Conservation (phyloP, 163 green algal genomes). For the Smithsoniella earleae region DNA sequence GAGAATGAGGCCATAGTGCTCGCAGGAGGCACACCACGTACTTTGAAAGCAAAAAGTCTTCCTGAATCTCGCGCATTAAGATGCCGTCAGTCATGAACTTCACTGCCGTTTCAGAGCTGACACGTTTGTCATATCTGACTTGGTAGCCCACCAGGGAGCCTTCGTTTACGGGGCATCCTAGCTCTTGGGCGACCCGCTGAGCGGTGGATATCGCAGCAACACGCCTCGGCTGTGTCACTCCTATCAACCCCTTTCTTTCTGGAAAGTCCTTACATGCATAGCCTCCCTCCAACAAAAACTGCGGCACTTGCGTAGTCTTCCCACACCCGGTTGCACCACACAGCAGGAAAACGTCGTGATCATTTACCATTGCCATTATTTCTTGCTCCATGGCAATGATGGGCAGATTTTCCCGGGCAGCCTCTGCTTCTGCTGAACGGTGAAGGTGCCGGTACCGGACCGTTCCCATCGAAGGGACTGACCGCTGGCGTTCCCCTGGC, state of each 20-base stretch:
- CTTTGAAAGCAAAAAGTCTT: slow-evolving; percentile 51
- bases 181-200: slow-evolving; percentile 73
- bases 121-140: slow-evolving; percentile 74
- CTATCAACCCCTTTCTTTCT: slow-evolving; percentile 60
- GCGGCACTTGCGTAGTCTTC: slow-evolving; percentile 84
- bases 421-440: slow-evolving; percentile 55
- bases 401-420: slow-evolving; percentile 57
- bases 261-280: slow-evolving; percentile 67
- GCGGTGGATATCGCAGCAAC: slow-evolving; percentile 75
- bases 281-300: slow-evolving; percentile 92
- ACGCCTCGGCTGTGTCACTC: slow-evolving; percentile 84
- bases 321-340: slow-evolving; percentile 82
- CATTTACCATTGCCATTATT: slow-evolving; percentile 71
- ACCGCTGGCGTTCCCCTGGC: not conserved
- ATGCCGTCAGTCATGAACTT: slow-evolving; percentile 98
- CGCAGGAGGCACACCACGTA: not conserved
- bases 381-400: slow-evolving; percentile 83
- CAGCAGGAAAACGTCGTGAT: slow-evolving; percentile 57
- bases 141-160: slow-evolving; percentile 78
- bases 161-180: slow-evolving; percentile 47
- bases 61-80: slow-evolving; percentile 73
- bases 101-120: slow-evolving; percentile 47
- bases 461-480: not conserved
- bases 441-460: slow-evolving; percentile 33
- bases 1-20: not conserved